Percentiles rank a stretch among this genome's conserved stretches.
Evolutionary conservation across 129 eudicot species (phyloP).

Genomic region (Artemisia tridentata): DNA sequence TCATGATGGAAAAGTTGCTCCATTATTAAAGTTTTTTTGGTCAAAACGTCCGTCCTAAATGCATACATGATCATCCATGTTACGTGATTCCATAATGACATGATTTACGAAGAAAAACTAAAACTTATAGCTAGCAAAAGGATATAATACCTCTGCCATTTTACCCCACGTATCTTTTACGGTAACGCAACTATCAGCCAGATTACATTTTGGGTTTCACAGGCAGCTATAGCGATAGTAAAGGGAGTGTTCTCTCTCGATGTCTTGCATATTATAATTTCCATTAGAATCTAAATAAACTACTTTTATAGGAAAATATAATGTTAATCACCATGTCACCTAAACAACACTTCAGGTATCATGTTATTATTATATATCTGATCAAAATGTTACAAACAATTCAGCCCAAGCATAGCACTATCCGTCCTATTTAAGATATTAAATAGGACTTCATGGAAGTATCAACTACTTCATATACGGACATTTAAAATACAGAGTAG

Average conservation of each 20-base stretch:
- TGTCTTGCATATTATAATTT: constrained; percentile 55
- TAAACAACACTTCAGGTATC: not conserved
- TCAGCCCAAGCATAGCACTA: no score
- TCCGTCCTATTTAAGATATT: no score
- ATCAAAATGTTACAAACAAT: no score
- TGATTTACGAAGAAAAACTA: not conserved
- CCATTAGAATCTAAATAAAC: not conserved
- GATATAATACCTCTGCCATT: constrained; percentile 65
- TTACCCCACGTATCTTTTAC: constrained; percentile 94
- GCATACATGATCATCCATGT: not conserved
- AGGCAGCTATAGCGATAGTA: constrained; percentile 87
- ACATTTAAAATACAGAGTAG: no score
- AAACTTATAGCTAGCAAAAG: not conserved
- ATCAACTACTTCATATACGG: no score
- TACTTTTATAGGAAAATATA: no score
- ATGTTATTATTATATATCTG: no score
- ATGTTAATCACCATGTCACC: no score
- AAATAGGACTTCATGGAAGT: no score
- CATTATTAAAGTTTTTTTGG: constrained; percentile 57
- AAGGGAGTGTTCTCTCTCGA: constrained; percentile 85
- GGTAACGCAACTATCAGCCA: constrained; percentile 67
- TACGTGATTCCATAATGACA: not conserved
- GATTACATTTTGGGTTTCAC: constrained; percentile 93
- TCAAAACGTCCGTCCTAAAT: constrained; percentile 80
- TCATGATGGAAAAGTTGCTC: constrained; percentile 82